Conservation (phyloP, 2,329 filamentous ascomycete genomes). For the Zasmidium cellare region DNA sequence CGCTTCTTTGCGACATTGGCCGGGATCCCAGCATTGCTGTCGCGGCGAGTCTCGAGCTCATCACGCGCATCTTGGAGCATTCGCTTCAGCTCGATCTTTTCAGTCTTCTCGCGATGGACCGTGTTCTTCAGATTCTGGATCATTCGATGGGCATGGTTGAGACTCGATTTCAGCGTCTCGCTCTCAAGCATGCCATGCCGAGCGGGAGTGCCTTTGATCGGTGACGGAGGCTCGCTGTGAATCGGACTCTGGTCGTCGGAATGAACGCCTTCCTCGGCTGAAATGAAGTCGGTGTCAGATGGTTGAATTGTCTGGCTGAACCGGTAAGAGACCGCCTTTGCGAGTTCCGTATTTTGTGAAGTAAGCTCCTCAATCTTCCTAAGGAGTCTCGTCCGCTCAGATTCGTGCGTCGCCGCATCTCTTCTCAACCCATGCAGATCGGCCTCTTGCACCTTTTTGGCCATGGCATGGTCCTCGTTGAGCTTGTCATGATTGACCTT, state of each 20-base stretch:
- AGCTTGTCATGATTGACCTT: constrained; percentile 77
- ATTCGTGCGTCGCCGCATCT: constrained; percentile 74
- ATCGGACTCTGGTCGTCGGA: constrained; percentile 68
- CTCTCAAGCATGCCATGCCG: constrained; percentile 90
- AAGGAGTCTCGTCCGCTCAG: constrained; percentile 75
- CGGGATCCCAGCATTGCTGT: constrained; percentile 43
- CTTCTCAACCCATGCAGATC: constrained; percentile 83
- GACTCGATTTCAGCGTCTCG: constrained; percentile 90
- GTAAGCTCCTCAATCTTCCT: constrained; percentile 85
- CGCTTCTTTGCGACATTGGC: constrained; percentile 56
- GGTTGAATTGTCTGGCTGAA: constrained; percentile 40
- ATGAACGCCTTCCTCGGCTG: constrained; percentile 61
- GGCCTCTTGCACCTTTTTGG: constrained; percentile 81
- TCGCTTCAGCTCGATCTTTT: constrained; percentile 92
- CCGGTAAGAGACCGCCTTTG: constrained; percentile 76
- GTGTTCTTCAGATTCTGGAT: constrained; percentile 95
- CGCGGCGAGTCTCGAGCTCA: constrained; percentile 70
- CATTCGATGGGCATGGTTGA: constrained; percentile 92
- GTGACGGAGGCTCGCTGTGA: constrained; percentile 85
- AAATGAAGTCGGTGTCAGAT: constrained; percentile 50
- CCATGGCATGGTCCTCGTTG: constrained; percentile 73
- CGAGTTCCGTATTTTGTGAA: constrained; percentile 86
- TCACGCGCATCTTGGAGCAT: constrained; percentile 95
- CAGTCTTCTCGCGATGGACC: constrained; percentile 96
- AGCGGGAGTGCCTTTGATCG: constrained; percentile 79